These are phyloP conservation scores for Phlegmacium glaucopus DNA, from an alignment of 768 basidiomycete species.

Conservation along the genomic window DNA sequence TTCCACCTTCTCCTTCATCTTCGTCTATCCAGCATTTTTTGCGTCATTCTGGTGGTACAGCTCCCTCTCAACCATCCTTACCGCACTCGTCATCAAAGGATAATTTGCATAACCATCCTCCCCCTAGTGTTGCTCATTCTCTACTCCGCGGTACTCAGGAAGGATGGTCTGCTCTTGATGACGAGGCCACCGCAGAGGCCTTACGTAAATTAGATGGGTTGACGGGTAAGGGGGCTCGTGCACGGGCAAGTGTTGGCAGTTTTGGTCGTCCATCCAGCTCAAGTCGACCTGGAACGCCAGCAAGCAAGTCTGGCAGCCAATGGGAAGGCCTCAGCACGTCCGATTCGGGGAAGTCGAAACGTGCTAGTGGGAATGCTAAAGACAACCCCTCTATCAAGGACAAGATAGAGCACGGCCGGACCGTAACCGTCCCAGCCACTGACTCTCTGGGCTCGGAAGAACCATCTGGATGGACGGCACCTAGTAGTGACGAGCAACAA, in stretches of 20 bases:
- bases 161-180: conserved; percentile 85
- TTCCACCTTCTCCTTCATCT: conserved; percentile 90
- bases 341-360: conserved; percentile 37
- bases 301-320: conserved; percentile 57
- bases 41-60: conserved; percentile 47
- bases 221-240: conserved; percentile 68
- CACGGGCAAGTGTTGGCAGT: conserved; percentile 74
- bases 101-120: conserved; percentile 35
- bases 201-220: conserved; percentile 91
- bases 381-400: conserved; percentile 45
- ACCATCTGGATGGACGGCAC: conserved; percentile 31
- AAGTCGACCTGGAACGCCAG: conserved; percentile 75
- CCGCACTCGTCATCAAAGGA: conserved; percentile 42
- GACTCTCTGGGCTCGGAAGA: conserved; percentile 40
- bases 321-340: conserved; percentile 68
- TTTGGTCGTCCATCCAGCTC: conserved; percentile 61
- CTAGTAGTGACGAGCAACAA: conserved; percentile 59
- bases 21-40: conserved; percentile 85
- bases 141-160: conserved; percentile 84
- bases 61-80: conserved; percentile 36
- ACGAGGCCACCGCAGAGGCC: conserved; percentile 87
- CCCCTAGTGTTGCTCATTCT: conserved; percentile 79
- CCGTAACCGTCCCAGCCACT: conserved; percentile 31
- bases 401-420: conserved; percentile 38
- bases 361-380: conserved; percentile 35